Percentiles rank a stretch among this genome's conserved stretches.
These are phyloP conservation scores for Alternaria sp. DNA, from an alignment of 2,329 filamentous ascomycete species.

Conservation along the genomic window DNA sequence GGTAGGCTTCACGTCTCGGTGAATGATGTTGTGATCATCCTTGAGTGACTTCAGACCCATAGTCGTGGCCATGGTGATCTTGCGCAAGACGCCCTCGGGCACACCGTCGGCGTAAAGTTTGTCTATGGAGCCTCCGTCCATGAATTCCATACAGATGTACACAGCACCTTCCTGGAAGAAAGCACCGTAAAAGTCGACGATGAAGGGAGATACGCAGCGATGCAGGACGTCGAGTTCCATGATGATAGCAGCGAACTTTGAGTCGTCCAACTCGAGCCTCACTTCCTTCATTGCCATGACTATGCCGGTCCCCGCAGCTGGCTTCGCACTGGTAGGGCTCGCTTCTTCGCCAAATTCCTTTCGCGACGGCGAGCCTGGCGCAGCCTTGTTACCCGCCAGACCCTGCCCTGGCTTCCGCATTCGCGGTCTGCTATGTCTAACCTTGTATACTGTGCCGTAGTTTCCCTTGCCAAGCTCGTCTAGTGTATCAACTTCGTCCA, in stretches of 20 bases:
- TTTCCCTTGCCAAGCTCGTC: slow-evolving; percentile 97
- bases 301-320: slow-evolving; percentile 68
- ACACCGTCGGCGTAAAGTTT: slow-evolving; percentile 92
- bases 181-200: slow-evolving; percentile 98
- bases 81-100: slow-evolving; percentile 84
- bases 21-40: slow-evolving; percentile 98
- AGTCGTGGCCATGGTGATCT: slow-evolving; percentile 88
- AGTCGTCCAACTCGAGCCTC: slow-evolving; percentile 90
- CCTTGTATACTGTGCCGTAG: slow-evolving; percentile 97
- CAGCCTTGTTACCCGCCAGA: slow-evolving; percentile 63
- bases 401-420: slow-evolving; percentile 67
- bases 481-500: slow-evolving; percentile 92
- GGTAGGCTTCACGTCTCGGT: slow-evolving; percentile 98
- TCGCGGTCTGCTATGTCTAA: slow-evolving; percentile 78
- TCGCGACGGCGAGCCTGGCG: slow-evolving; percentile 43
- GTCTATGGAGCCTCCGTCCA: slow-evolving; percentile 98
- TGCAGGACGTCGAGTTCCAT: slow-evolving; percentile 98
- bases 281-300: slow-evolving; percentile 99
- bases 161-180: slow-evolving; percentile 99
- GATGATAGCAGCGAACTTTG: slow-evolving; percentile 95
- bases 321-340: slow-evolving; percentile 44
- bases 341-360: slow-evolving; percentile 42
- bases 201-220: slow-evolving; percentile 92
- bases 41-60: slow-evolving; percentile 93
- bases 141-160: slow-evolving; percentile 99